Evolutionary conservation across 2,329 filamentous ascomycete species (phyloP).

Genomic region (Cercospora canescens): DNA sequence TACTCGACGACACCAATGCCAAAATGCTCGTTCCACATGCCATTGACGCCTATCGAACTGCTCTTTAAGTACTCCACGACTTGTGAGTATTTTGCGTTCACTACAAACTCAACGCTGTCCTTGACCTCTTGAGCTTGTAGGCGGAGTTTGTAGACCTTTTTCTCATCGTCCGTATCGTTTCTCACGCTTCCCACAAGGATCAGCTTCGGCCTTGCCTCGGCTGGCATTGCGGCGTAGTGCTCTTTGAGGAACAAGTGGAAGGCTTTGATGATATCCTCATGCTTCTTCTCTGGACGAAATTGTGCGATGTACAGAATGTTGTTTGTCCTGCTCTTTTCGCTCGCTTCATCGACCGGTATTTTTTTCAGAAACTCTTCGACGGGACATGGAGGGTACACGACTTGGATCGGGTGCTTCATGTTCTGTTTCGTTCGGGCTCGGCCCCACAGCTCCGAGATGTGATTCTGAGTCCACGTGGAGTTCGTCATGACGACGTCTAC

Average conservation of each 20-base stretch:
- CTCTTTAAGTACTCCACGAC: slow-evolving; percentile 77
- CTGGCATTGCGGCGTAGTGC: slow-evolving; percentile 45
- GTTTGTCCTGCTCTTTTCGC: slow-evolving; percentile 68
- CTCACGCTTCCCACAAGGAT: slow-evolving; percentile 92
- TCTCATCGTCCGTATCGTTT: slow-evolving; percentile 70
- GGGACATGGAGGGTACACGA: slow-evolving; percentile 90
- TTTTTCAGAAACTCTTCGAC: slow-evolving; percentile 78
- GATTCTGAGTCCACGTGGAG: slow-evolving; percentile 86
- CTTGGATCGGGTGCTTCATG: slow-evolving; percentile 60
- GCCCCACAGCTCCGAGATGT: slow-evolving; percentile 81
- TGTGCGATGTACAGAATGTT: slow-evolving; percentile 91
- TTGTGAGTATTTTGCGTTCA: slow-evolving; percentile 85
- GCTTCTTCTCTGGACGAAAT: slow-evolving; percentile 97
- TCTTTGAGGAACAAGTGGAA: slow-evolving; percentile 73
- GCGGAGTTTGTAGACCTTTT: slow-evolving; percentile 82
- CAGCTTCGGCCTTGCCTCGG: slow-evolving; percentile 57
- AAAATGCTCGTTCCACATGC: slow-evolving; percentile 99
- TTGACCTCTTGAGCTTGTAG: slow-evolving; percentile 83
- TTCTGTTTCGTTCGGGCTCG: slow-evolving; percentile 47
- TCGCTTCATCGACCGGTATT: slow-evolving; percentile 69
- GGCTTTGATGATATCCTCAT: slow-evolving; percentile 78
- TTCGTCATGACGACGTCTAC: slow-evolving; percentile 98
- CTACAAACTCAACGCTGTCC: slow-evolving; percentile 80
- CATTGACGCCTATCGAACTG: slow-evolving; percentile 86
- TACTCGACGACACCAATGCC: slow-evolving; percentile 98